Evolutionary conservation across 495 filamentous ascomycete genomes (phyloP).

Genomic region (Aspergillus baeticus): DNA sequence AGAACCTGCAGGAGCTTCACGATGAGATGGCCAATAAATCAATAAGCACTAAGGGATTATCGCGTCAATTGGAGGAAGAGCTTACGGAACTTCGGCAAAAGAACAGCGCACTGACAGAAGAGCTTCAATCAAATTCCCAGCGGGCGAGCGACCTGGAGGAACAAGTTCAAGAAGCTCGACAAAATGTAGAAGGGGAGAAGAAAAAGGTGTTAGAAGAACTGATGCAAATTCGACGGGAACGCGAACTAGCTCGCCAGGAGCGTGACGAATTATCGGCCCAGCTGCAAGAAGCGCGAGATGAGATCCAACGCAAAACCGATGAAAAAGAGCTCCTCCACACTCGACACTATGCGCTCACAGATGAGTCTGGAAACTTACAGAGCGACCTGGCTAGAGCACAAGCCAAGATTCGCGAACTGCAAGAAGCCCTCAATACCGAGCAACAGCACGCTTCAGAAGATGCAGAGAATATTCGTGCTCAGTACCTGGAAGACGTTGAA

Average conservation of each 20-base stretch:
- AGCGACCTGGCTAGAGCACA: slow-evolving; percentile 59
- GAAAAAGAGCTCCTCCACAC: slow-evolving; percentile 71
- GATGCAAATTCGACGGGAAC: slow-evolving; percentile 36
- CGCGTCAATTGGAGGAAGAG: slow-evolving; percentile 70
- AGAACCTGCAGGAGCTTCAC: slow-evolving; percentile 59
- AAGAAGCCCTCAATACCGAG: slow-evolving; percentile 56
- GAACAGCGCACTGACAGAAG: slow-evolving; percentile 47
- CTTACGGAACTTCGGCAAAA: slow-evolving; percentile 59
- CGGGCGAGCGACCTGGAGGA: slow-evolving; percentile 40
- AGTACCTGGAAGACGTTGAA: slow-evolving; percentile 64
- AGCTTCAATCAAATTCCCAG: slow-evolving; percentile 49
- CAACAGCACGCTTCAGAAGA: slow-evolving; percentile 57
- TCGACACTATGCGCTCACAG: slow-evolving; percentile 66
- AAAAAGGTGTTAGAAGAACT: slow-evolving; percentile 44
- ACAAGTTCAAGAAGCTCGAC: slow-evolving; percentile 39
- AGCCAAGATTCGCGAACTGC: slow-evolving; percentile 54
- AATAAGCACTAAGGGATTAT: slow-evolving; percentile 71
- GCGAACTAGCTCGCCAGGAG: slow-evolving; percentile 35
- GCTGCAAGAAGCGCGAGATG: slow-evolving; percentile 52
- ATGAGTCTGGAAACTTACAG: slow-evolving; percentile 66
- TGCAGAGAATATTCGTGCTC: slow-evolving; percentile 52
- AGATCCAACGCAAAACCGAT: slow-evolving; percentile 56
- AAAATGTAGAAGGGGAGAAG: slow-evolving; percentile 42
- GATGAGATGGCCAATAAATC: slow-evolving; percentile 80
- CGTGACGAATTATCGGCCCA: slow-evolving; percentile 41